phyloP scores from a whole-genome alignment of 164 flowering plant species.

The Annona squamosa region DNA sequence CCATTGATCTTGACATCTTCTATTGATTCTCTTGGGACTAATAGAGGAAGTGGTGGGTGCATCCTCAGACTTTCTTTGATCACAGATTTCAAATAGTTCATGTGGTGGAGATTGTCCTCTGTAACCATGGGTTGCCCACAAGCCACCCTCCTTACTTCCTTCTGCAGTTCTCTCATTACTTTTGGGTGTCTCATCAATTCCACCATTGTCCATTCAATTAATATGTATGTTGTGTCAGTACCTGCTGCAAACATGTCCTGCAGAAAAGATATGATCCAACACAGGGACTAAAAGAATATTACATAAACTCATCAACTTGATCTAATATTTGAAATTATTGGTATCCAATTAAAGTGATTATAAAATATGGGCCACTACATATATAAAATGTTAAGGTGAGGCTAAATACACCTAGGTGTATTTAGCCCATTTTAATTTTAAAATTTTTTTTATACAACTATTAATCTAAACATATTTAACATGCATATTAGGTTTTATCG shows the following conservation, averaged over 20 bases:
- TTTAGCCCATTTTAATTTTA: no score
- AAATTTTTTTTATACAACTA: no score
- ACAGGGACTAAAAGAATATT: no score
- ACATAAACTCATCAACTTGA: no score
- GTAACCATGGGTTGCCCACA: slow-evolving; percentile 2
- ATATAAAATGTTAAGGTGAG: no score
- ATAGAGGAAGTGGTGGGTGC: slow-evolving; percentile 11
- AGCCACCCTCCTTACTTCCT: neutral
- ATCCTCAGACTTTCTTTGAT: slow-evolving; percentile 26
- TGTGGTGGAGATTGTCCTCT: neutral
- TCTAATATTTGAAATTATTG: no score
- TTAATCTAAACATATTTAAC: no score
- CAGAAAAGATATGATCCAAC: neutral
- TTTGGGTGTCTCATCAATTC: slow-evolving; percentile 15
- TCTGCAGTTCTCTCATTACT: slow-evolving; percentile 11
- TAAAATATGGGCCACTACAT: no score
- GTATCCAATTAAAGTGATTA: no score
- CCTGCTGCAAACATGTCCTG: slow-evolving; percentile 6
- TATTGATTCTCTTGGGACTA: slow-evolving; percentile 25
- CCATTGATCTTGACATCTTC: slow-evolving; percentile 15
- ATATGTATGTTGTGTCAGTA: neutral
- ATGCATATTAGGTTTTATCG: no score
- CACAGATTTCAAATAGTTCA: neutral
- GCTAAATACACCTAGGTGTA: no score
- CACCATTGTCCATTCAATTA: slow-evolving; percentile 2